phyloP scores from a whole-genome alignment of 345 rosid genomes.

The Lagerstroemia speciosa region DNA sequence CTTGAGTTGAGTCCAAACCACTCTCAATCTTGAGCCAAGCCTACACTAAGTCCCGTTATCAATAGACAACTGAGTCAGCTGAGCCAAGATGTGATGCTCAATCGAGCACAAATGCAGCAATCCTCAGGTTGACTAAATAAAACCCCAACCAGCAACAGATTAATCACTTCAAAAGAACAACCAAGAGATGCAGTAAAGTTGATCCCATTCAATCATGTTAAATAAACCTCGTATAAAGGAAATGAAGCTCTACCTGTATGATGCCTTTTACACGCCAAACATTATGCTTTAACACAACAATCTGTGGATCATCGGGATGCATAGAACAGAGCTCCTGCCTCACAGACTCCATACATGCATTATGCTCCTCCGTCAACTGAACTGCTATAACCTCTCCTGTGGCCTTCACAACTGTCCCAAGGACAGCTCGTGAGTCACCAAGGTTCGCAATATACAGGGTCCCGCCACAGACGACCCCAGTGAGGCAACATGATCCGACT shows the following conservation, averaged over 20 bases:
- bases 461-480: slow-evolving; percentile 34
- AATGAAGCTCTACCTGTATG: slow-evolving; percentile 30
- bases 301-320: slow-evolving; percentile 41
- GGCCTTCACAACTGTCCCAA: slow-evolving; percentile 37
- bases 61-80: no score
- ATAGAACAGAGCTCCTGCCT: slow-evolving; percentile 31
- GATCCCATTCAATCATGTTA: no score
- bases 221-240: not conserved
- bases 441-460: slow-evolving; percentile 38
- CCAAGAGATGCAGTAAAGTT: no score
- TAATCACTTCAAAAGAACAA: no score
- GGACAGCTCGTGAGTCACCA: slow-evolving; percentile 48
- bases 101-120: no score
- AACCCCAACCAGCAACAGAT: no score
- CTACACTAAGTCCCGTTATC: not conserved
- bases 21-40: no score
- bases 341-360: slow-evolving; percentile 38
- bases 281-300: slow-evolving; percentile 41
- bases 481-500: slow-evolving; percentile 47
- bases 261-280: slow-evolving; percentile 52
- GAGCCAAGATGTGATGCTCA: no score
- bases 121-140: no score
- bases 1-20: no score
- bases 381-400: slow-evolving; percentile 43
- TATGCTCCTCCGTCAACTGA: slow-evolving; percentile 44